Evolutionary conservation across 768 basidiomycete species (phyloP), one percentile per base, ranked within the genome.

Genomic region (Boletus fagicola): DNA sequence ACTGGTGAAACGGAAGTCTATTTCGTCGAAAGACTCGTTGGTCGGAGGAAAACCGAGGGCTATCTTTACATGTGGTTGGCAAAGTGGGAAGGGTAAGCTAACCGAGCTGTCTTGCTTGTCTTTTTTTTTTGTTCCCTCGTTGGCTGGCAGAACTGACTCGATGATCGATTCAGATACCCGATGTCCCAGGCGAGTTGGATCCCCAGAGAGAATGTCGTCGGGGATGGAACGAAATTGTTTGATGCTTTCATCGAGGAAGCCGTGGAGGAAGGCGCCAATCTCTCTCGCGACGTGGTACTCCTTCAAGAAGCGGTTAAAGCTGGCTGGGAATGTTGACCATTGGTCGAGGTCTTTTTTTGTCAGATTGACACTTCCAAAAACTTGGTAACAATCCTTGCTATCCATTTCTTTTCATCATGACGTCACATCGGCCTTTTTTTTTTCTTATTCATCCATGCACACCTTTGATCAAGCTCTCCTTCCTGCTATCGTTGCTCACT

Each of bases 51-150:
- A 12, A 16, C 49, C 3, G 61, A 67, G 2, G 53, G 55, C 7
- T 60, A 57, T 26, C 16, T 55, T 1, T 67, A 57, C 40, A 5
- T 60, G 46, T 74, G 69, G 69, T 51, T 74, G 33, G 71, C 69
- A 16, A 72, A 72, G 47, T 72, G 71, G 71, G 72, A 72, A 0
- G 72, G 72, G 72, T 74, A 22, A 51, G 63, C 2, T 6, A 15
- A 31, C n/a, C 4, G 16, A 18, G 10, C 40, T 8, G 18, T 46
- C 28, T 30, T 30, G 4, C 28, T 35, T 30, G 1, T 6, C n/a
- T 16, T 10, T 11, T 31, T 59, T 59, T 40, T 24, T 1, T 13
- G 20, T 30, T 1, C n/a, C 15, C n/a, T 38, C 9, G 39, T 40
- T 40, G 18, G 28, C 5, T 22, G 16, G 16, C 1, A 28, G 6